Percentiles rank a stretch among this genome's conserved stretches.
Conservation (phyloP, 257 asterid species). For the Nemophila menziesii region DNA sequence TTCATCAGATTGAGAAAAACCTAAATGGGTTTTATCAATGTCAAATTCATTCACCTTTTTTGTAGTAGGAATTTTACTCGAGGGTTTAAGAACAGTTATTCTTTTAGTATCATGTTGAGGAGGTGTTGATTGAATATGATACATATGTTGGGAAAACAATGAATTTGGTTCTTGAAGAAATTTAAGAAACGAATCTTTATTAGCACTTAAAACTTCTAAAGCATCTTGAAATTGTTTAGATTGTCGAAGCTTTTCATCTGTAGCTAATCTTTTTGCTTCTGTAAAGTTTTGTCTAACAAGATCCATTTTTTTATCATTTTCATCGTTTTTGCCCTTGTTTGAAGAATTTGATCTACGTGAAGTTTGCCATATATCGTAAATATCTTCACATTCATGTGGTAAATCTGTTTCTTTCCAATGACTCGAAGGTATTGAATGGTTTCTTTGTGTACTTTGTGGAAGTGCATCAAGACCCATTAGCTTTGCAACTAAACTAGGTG, state of each 20-base stretch:
- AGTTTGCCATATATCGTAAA: slow-evolving; percentile 53
- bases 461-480: slow-evolving; percentile 95
- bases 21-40: slow-evolving; percentile 27
- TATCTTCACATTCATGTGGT: slow-evolving; percentile 29
- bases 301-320: slow-evolving; percentile 52
- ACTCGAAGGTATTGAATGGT: slow-evolving; percentile 32
- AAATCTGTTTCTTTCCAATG: slow-evolving; percentile 44
- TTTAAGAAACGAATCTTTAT: slow-evolving; percentile 75
- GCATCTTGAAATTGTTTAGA: slow-evolving; percentile 85
- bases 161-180: slow-evolving; percentile 86
- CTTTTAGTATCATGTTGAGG: slow-evolving; percentile 69
- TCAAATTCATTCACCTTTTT: slow-evolving; percentile 28
- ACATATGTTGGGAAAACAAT: slow-evolving; percentile 47
- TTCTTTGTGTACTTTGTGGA: slow-evolving; percentile 43
- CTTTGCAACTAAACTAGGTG: slow-evolving; percentile 85
- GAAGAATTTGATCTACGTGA: slow-evolving; percentile 34
- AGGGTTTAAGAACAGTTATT: slow-evolving; percentile 87
- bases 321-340: slow-evolving; percentile 36
- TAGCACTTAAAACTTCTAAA: slow-evolving; percentile 74
- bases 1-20: slow-evolving; percentile 32
- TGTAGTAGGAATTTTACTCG: slow-evolving; percentile 42
- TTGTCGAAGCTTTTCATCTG: slow-evolving; percentile 69
- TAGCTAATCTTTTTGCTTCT: slow-evolving; percentile 82
- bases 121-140: slow-evolving; percentile 41
- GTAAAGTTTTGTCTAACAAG: slow-evolving; percentile 80